These are phyloP conservation scores for Penicillium sp. DNA, from an alignment of 2,329 filamentous ascomycete species.

Conservation along the genomic window DNA sequence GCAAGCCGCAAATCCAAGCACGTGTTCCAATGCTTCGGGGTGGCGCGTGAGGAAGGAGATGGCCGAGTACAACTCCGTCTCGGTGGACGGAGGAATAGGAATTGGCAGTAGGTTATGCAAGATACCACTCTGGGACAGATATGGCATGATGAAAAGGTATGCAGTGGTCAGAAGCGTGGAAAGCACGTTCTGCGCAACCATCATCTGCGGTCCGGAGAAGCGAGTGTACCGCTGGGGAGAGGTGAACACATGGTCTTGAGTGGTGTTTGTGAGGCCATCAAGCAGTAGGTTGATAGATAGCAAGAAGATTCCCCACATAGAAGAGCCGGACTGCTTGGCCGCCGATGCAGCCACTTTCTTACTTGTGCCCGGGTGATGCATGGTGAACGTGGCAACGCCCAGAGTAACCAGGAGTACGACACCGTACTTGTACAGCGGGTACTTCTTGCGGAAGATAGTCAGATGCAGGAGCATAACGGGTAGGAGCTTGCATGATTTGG, in stretches of 20 bases:
- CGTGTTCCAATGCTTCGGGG: constrained; percentile 77
- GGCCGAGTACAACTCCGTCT: constrained; percentile 75
- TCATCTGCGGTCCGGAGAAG: constrained; percentile 95
- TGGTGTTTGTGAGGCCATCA: constrained; percentile 92
- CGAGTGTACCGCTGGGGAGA: constrained; percentile 60
- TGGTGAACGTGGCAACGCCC: constrained; percentile 90
- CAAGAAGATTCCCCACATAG: constrained; percentile 67
- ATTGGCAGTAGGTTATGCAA: constrained; percentile 64
- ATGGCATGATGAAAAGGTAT: constrained; percentile 75
- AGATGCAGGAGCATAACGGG: constrained; percentile 97
- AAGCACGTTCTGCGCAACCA: constrained; percentile 95
- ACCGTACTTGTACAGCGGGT: constrained; percentile 93
- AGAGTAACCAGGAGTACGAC: constrained; percentile 87
- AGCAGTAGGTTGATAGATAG: constrained; percentile 87
- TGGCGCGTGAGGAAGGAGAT: constrained; percentile 73
- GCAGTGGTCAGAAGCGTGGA: constrained; percentile 68
- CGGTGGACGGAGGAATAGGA: constrained; percentile 51
- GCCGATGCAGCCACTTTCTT: constrained; percentile 48
- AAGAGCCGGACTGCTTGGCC: constrained; percentile 58
- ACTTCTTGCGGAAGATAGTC: constrained; percentile 79
- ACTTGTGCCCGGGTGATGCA: constrained; percentile 66
- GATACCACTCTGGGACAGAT: constrained; percentile 63
- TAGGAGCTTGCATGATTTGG: constrained; percentile 97
- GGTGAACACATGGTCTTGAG: constrained; percentile 88
- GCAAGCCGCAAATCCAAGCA: constrained; percentile 82